Evolutionary conservation across 305 asterid species (phyloP), one percentile per base, ranked within the genome.

Genomic region (Solanum hybrid): DNA sequence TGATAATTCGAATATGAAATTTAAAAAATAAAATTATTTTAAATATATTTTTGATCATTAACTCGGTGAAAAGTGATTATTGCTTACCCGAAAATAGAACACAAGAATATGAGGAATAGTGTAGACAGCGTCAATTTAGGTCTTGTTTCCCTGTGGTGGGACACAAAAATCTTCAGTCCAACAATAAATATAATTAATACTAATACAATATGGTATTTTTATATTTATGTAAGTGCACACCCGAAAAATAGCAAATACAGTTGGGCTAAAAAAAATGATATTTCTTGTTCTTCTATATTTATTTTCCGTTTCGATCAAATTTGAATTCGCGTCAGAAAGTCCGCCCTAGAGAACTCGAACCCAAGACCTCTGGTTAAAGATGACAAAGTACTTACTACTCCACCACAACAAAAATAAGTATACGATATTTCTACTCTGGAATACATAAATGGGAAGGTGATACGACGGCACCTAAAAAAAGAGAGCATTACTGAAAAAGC

Each of bases 61-160:
- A 18, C 12, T 22, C 1, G 4, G 13, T 18, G 16, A 24, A 9
- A 33, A 76, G 42, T 36, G 5, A 86, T 29, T 29, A 74, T 4
- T 0, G 69, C 95, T 92, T 93, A 95, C 99, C 99, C 99, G 35
- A 94, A 95, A 76, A 96, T 92, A 61, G 99, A 97, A 87, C 97
- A 95, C 75, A 94, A 74, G 92, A 97, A 93, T 28, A 97, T 95
- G 88, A 94, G 97, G 95, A 94, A 92, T 86, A 97, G 73, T 89
- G 95, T 92, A 1, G 94, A 86, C n/a, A 40, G 24, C 18, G 97
- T 96, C 93, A 97, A 88, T 89, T 89, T 92, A 14, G 97, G 98
- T 89, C 99, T 91, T 34, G 95, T 91, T 91, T 93, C 93, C 94
- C 99, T 97, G 98, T 89, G 36, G n/a, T 81, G n/a, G 86, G 37